These are phyloP conservation scores for Gremmenia infestans DNA, from an alignment of 2,329 filamentous ascomycete genomes.

Conservation along the genomic window DNA sequence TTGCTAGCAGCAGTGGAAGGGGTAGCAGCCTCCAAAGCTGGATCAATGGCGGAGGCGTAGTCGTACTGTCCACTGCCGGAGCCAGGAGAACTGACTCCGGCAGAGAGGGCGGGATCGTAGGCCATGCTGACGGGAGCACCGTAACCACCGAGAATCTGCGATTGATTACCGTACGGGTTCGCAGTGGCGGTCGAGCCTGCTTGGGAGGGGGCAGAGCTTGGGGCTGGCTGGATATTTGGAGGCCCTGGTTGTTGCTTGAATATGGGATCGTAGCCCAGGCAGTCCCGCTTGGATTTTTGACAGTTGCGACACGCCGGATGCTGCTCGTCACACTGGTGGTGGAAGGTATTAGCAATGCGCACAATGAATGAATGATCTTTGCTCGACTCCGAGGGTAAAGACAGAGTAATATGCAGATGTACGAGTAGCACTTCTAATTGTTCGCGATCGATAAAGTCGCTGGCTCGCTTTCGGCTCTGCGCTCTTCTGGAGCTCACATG, in stretches of 20 bases:
- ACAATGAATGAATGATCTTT: neutral
- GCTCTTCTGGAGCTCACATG: conserved; percentile 27
- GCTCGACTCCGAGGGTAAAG: too few relatives aligned
- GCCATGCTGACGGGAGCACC: conserved; percentile 32
- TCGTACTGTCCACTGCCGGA: conserved; percentile 45
- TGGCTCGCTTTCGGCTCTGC: conserved; percentile 12
- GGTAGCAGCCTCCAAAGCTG: conserved; percentile 52
- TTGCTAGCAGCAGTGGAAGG: conserved; percentile 21
- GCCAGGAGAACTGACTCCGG: conserved; percentile 40
- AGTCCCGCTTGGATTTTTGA: conserved; percentile 83
- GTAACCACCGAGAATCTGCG: conserved; percentile 40
- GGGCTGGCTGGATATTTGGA: conserved; percentile 66
- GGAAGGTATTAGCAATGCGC: conserved; percentile 20
- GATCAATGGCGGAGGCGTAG: conserved; percentile 59
- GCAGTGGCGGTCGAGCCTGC: conserved; percentile 24
- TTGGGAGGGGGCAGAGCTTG: conserved; percentile 38
- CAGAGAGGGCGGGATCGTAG: conserved; percentile 32
- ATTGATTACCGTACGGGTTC: conserved; percentile 43
- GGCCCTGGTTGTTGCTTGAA: conserved; percentile 68
- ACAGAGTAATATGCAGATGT: too few relatives aligned
- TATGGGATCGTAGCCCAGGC: conserved; percentile 80
- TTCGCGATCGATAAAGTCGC: neutral
- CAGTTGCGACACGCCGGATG: conserved; percentile 90
- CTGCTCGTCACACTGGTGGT: conserved; percentile 81
- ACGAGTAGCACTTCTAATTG: neutral